Evolutionary conservation across 2,329 filamentous ascomycete species (phyloP), one percentile per base, ranked within the genome.

Genomic region (Lachnellula hyalina): DNA sequence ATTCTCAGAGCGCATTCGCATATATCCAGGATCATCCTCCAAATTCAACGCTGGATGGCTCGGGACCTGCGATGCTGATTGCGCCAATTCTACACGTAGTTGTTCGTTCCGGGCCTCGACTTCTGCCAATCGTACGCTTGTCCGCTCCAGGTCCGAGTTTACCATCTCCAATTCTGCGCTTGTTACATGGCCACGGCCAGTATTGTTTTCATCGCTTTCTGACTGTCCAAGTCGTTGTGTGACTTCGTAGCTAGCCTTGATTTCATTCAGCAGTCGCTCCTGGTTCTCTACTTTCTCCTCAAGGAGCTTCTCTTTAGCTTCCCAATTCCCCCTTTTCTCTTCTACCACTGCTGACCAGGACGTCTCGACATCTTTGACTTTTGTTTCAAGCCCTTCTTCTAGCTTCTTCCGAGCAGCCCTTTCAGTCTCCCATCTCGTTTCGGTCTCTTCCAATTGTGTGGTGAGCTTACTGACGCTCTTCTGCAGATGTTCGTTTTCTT

Each of bases 241-340:
- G 52, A 99, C 94, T 72, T 99, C 94, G 68, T 96, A 96, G 74
- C 86, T 96, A 25, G 94, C 94, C 73, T 96, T 97, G 68, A 97
- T 84, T 71, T 99, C 95, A 67, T 89, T 96, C 63, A 99, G 74
- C 40, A 99, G 74, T 6, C 91, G 85, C 48, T 99, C 94, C 69
- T 99, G 93, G 64, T 87, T 95, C 71, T 96, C 93, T 3, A 96
- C 79, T 73, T 96, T 97, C 65, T 97, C 93, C 67, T 96, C 91
- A 56, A 96, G 73, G 28, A 83, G 85, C 74, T 89, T 89, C 75
- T 99, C 94, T 69, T 96, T 96, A 8, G 93, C 86, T 52, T 88
- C 85, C 94, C 94, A 99, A 68, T 99, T 99, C 70, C 93, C 90
- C 65, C 90, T 87, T 74, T 96, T 96, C 77, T 99, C 94, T 54